Base-by-base conservation (phyloP, 495 filamentous ascomycete species). In the Pseudoneurospora amorphoporcata region DNA sequence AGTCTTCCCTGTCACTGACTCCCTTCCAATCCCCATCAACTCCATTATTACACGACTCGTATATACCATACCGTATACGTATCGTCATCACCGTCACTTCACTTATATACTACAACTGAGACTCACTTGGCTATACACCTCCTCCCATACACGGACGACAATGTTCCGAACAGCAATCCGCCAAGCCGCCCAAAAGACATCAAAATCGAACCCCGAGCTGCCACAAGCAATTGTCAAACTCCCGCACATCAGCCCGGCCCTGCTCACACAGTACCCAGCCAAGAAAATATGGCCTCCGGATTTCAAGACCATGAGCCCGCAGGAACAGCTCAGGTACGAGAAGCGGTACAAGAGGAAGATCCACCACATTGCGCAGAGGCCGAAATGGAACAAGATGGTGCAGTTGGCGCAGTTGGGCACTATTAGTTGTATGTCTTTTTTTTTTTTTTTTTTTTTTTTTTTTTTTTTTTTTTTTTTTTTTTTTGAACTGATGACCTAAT, bases 241-340 rank as follows among this genome's bases (percentile, higher is more conserved):
- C 6, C 53, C 53, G 29, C 53, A 65, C 12, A 73, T 73, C 16
- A 77, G 75, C 38, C 74, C 68, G 16, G 90, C 87, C 75, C 87
- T 83, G 2, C 94, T 91, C 86, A 90, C 88, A 79, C 91, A 65
- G 14, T 65, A 65, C 29, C 53, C 53, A 8, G 53, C 92, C n/a
- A 93, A 94, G 80, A 91, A 90, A 73, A 81, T 88, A 80, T 99
- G 96, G 96, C 95, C 95, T 29, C 95, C 95, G 3, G 93, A 98
- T 80, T 94, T 98, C 85, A 83, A 83, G 69, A 90, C 92, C 77
- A 87, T 99, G 69, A 89, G 90, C 5, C 81, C 84, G 17, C 94
- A 92, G 78, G 90, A 98, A 76, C 92, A 98, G 79, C 95, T 98
- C 82, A 88, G 90, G 6, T 88, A 94, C 72, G 93, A 96, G 80